These are phyloP conservation scores for Salix exigua DNA, from an alignment of 345 rosid species.

Conservation along the genomic window DNA sequence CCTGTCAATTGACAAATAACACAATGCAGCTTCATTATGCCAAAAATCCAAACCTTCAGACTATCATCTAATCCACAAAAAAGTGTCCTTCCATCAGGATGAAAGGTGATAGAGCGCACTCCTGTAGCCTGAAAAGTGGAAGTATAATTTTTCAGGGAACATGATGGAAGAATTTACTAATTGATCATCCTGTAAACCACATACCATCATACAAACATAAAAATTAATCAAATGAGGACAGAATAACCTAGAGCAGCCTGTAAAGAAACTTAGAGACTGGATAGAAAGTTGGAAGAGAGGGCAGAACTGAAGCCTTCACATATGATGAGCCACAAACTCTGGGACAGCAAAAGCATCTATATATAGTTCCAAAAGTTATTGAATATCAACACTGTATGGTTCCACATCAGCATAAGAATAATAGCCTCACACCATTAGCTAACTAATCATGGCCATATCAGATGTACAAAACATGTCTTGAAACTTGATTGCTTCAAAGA, in stretches of 20 bases:
- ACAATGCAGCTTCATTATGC: not conserved
- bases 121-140: constrained; percentile 61
- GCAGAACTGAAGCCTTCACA: too few species aligned
- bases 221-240: not conserved
- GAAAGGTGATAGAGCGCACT: constrained; percentile 66
- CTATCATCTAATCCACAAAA: constrained; percentile 84
- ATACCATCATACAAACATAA: not conserved
- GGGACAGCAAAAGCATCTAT: too few species aligned
- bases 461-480: too few species aligned
- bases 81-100: constrained; percentile 88
- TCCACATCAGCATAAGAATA: too few species aligned
- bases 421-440: too few species aligned
- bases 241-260: not conserved
- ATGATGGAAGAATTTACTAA: not conserved
- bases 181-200: not conserved
- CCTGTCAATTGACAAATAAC: constrained; percentile 4
- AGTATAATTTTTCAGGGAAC: not conserved
- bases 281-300: too few species aligned
- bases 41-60: constrained; percentile 64
- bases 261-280: not conserved
- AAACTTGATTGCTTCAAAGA: too few species aligned
- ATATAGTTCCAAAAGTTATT: too few species aligned
- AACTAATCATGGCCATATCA: too few species aligned
- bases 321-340: too few species aligned
- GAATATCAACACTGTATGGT: too few species aligned